Base-by-base conservation (phyloP, 495 filamentous ascomycete species). In the Rhypophila decipiens region DNA sequence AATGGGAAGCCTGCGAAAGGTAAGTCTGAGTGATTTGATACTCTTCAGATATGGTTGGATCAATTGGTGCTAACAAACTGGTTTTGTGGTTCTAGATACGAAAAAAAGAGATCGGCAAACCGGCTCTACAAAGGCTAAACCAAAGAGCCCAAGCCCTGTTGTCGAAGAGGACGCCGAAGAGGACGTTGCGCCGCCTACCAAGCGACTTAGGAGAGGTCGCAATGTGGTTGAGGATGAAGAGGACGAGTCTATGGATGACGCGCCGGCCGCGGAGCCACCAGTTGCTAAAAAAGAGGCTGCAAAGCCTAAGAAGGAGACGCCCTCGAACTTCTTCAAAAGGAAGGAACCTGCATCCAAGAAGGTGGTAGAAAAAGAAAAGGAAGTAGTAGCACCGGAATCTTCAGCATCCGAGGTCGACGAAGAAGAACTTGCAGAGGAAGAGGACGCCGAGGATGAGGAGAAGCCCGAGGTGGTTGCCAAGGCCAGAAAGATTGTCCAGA, bases 401-500 rank as follows among this genome's bases (percentile, higher is more conserved):
- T 66, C 78, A 0, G 68, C 79, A 48, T 78, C 79, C 18, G 73
- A 74, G 34, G 67, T 64, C 15, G 72, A 71, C 24, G 75, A 82
- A 40, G 76, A 72, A 18, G 70, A 70, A 72, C 73, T 73, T 27
- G 65, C 63, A 13, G 71, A 70, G 24, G 76, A 82, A 42, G 76
- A 72, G 19, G 71, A 70, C 7, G 60, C 67, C 5, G 74, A 75
- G 4, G 83, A 87, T 23, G 85, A 88, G 10, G 82, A 86, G 56
- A 87, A 87, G 52, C 85, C 89, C 0, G 83, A 86, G 47, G 65
- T 82, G 22, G 82, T 82, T 35, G 84, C 79, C 17, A 89, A 93
- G 66, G 83, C 80, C 10, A 82, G 88, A 24, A 79, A 91, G 57
- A 87, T 87, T 55, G 77, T 93, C n/a, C 91, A 96, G 56, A 80